A percentile compares a stretch with the other conserved stretches of the same genome.
Conservation (phyloP, 2,329 filamentous ascomycete species). For the Botrytis medusae region DNA sequence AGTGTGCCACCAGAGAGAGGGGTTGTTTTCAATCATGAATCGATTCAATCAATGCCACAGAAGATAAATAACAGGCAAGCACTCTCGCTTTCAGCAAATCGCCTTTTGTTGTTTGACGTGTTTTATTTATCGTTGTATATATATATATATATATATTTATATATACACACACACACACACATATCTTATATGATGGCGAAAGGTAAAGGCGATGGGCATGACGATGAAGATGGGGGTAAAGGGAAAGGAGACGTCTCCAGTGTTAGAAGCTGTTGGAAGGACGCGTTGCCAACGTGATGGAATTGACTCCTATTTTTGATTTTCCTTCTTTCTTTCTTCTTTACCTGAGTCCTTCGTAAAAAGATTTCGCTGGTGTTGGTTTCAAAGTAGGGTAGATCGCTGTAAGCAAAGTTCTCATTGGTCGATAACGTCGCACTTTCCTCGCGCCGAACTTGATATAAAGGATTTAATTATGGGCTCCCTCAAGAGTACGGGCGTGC, state of each 20-base stretch:
- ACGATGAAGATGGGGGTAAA: background rate
- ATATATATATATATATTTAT: no score
- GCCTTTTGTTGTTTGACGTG: no score
- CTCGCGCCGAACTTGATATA: constrained; percentile 7
- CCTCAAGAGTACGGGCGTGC: background rate
- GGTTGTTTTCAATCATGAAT: no score
- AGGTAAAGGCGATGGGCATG: no score
- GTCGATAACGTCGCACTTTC: constrained; percentile 4
- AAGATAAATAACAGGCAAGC: no score
- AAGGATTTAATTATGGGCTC: constrained; percentile 19
- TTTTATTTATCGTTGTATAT: no score
- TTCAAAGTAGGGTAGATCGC: constrained; percentile 19
- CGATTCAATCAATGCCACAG: no score
- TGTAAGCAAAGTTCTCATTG: constrained; percentile 14
- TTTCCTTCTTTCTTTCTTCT: background rate
- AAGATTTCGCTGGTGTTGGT: background rate
- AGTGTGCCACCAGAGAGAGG: background rate
- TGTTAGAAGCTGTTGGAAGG: background rate
- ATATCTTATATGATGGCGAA: no score
- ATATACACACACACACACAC: no score
- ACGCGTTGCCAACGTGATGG: background rate
- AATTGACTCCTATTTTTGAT: background rate
- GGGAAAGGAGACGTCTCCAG: background rate
- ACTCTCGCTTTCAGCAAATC: background rate
- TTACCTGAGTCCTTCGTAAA: background rate